Evolutionary conservation across 345 rosid genomes (phyloP).

Genomic region (Eucalyptus erythrocorys): DNA sequence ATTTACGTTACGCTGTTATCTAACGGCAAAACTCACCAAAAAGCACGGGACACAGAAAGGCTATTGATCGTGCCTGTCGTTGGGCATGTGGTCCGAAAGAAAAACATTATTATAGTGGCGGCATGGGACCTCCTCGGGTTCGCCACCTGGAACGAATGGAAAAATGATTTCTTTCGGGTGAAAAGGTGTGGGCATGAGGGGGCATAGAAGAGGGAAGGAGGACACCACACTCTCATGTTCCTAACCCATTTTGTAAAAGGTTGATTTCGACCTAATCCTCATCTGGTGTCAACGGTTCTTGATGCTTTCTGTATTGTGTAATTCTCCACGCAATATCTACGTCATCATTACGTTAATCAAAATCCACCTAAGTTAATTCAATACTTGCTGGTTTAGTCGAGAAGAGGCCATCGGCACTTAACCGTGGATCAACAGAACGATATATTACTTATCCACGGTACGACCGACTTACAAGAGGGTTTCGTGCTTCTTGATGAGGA

Average conservation of each 20-base stretch:
- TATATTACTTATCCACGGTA: not conserved
- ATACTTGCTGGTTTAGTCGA: not conserved
- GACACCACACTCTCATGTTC: not conserved
- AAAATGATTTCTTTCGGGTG: not conserved
- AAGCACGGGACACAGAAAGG: not conserved
- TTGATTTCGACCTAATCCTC: constrained; percentile 5
- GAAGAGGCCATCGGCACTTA: not conserved
- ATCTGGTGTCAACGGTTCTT: not conserved
- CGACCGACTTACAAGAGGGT: not conserved
- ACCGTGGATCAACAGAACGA: not conserved
- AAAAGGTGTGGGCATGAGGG: constrained; percentile 12
- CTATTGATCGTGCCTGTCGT: not conserved
- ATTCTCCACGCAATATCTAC: not conserved
- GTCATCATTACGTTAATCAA: not conserved
- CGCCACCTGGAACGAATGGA: not conserved
- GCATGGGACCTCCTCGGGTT: not conserved
- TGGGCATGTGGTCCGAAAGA: not conserved
- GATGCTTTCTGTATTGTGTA: not conserved
- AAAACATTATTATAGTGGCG: not conserved
- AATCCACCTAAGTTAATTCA: not conserved
- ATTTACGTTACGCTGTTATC: not conserved
- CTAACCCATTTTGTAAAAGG: not conserved
- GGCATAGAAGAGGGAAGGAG: constrained; percentile 2
- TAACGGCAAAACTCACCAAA: not conserved
- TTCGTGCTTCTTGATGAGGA: not conserved